Evolutionary conservation across 2,329 filamentous ascomycete genomes (phyloP), one percentile per base, ranked within the genome.

Genomic region (Fusarium newnesense): DNA sequence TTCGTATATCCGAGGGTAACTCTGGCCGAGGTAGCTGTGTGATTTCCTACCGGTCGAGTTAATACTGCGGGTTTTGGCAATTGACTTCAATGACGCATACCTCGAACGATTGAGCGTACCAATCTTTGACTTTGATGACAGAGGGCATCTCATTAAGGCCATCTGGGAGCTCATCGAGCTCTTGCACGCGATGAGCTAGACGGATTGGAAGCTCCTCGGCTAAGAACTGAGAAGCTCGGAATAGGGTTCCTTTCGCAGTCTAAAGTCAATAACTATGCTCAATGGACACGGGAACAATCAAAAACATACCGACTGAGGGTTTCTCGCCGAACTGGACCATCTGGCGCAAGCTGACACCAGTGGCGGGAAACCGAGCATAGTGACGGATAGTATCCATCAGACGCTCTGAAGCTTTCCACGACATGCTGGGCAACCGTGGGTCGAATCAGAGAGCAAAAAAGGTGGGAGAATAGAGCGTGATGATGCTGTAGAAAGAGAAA

Each of bases 31-130:
- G 90, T 10, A 99, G 87, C 63, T 90, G 91, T 75, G 95, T 98
- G 83, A 99, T 97, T 88, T 99, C 96, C 94, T 96, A 76, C 34
- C 42, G 54, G 21, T 19, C 24, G 47, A 52, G 72, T 77, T 30
- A 77, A 64, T 40, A 50, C 52, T 52, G 32, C 37, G 34, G 40
- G 28, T 28, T 15, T 43, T 21, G 9, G 39, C 7, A 59, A 37
- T 46, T 47, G 44, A 13, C 7, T 50, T 32, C 8, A 24, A 28
- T 18, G 21, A 37, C 26, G 46, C 75, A 77, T 89, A 97, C 95
- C 91, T 99, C 96, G 80, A 99, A 99, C 58, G 96, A 99, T 85
- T 99, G 96, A 73, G 96, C 96, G 83, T 99, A 99, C 96, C 96
- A 99, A 80, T 98, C 95, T 82, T 95, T 93, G 76, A 99, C 96